Percentiles rank a stretch among this genome's conserved stretches.
phyloP scores from a whole-genome alignment of 176 grass and related monocot genomes.

The Typha latifolia region DNA sequence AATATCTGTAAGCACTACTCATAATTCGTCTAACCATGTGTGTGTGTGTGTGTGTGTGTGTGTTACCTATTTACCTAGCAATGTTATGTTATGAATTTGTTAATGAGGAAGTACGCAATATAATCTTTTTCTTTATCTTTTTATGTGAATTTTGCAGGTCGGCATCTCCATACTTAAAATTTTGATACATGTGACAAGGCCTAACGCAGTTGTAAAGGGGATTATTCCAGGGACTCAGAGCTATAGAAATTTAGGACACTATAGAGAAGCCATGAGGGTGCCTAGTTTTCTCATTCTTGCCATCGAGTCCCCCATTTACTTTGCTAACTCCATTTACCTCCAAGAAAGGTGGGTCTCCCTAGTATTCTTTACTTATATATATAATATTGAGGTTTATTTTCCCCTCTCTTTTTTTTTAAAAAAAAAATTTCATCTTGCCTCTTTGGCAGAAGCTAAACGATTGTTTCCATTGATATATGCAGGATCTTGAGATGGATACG shows the following conservation, averaged over 20 bases:
- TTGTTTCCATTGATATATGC: neutral
- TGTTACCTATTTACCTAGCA: too few species aligned
- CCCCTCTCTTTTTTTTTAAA: too few species aligned
- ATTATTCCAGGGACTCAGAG: slow-evolving; percentile 60
- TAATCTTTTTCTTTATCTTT: neutral
- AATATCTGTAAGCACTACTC: slow-evolving; percentile 44
- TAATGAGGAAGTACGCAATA: neutral
- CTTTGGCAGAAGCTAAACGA: neutral
- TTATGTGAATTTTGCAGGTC: slow-evolving; percentile 23
- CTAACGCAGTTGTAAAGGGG: slow-evolving; percentile 57
- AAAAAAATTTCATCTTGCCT: too few species aligned
- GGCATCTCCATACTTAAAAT: slow-evolving; percentile 86
- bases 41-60: too few species aligned
- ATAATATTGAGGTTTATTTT: too few species aligned
- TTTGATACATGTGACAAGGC: slow-evolving; percentile 76
- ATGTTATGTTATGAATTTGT: neutral
- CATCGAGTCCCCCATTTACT: slow-evolving; percentile 85
- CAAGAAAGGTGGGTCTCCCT: slow-evolving; percentile 43
- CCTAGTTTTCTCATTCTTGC: slow-evolving; percentile 68
- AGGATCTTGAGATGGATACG: slow-evolving; percentile 64
- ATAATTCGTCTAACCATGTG: neutral
- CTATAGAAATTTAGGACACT: slow-evolving; percentile 78
- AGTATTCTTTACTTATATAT: too few species aligned
- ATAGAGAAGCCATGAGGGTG: slow-evolving; percentile 56
- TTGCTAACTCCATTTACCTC: slow-evolving; percentile 78